A percentile compares a stretch with the other conserved stretches of the same genome.
Evolutionary conservation across 2,329 filamentous ascomycete species (phyloP).

Genomic region (Mycosphaerella sp.): DNA sequence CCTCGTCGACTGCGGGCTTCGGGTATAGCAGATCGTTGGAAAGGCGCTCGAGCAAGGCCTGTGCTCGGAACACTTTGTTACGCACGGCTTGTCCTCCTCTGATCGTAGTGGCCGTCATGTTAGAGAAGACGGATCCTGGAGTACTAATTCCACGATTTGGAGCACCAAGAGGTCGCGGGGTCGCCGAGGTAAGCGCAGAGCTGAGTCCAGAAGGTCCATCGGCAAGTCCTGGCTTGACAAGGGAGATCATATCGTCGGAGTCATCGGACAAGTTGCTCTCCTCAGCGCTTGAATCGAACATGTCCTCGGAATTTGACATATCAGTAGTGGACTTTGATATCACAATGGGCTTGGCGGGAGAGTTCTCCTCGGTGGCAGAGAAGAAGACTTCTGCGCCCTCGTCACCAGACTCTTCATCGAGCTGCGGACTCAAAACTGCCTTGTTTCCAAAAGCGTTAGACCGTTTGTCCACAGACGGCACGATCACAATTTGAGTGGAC

Average conservation of each 20-base stretch:
- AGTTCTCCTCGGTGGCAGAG: conserved; percentile 74
- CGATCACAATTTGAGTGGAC: conserved; percentile 76
- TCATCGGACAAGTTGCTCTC: conserved; percentile 83
- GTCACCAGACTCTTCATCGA: conserved; percentile 31
- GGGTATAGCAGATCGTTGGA: conserved; percentile 77
- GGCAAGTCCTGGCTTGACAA: conserved; percentile 71
- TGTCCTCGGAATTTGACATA: conserved; percentile 42
- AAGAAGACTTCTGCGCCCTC: conserved; percentile 82
- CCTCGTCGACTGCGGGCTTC: conserved; percentile 74
- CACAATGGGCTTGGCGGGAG: conserved; percentile 36
- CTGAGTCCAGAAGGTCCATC: conserved; percentile 72
- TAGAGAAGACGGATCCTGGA: conserved; percentile 83
- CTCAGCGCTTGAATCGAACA: conserved; percentile 57
- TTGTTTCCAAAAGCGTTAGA: conserved; percentile 19
- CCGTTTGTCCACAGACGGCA: conserved; percentile 56
- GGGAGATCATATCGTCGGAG: conserved; percentile 88
- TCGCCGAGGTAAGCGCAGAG: conserved; percentile 72
- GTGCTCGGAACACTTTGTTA: conserved; percentile 76
- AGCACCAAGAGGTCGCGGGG: conserved; percentile 66
- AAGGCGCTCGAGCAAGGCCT: conserved; percentile 66
- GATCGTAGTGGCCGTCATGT: conserved; percentile 76
- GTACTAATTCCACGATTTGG: conserved; percentile 65
- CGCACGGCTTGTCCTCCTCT: conserved; percentile 60
- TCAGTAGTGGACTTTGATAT: conserved; percentile 34
- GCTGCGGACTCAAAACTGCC: conserved; percentile 28